Percentiles rank a stretch among this genome's conserved stretches.
Conservation (phyloP, 2,329 filamentous ascomycete species). For the Diatrype stigma region DNA sequence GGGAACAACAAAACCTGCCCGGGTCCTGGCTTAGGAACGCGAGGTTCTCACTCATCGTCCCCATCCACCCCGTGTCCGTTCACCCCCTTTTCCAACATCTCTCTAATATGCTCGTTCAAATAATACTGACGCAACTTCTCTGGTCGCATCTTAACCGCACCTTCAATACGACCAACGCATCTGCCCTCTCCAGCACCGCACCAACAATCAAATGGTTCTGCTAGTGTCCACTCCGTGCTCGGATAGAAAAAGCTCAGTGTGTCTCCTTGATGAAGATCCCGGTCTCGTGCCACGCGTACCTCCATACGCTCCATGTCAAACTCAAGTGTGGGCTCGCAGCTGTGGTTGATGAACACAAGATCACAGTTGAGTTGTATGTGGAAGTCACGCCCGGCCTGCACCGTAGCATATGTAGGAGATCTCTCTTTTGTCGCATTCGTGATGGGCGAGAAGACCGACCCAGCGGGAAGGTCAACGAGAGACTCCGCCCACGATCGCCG, state of each 20-base stretch:
- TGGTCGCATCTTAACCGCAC: conserved; percentile 56
- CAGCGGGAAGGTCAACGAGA: background rate
- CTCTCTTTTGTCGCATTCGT: background rate
- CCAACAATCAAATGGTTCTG: conserved; percentile 64
- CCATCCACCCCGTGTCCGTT: too few relatives aligned
- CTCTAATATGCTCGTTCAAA: conserved; percentile 58
- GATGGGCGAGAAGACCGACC: background rate
- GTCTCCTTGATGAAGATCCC: background rate
- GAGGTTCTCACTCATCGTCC: too few relatives aligned
- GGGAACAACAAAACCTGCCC: too few relatives aligned
- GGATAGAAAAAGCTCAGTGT: conserved; percentile 63
- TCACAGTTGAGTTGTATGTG: conserved; percentile 64
- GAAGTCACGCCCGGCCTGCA: conserved; percentile 52
- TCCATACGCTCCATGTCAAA: conserved; percentile 15
- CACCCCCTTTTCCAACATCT: conserved; percentile 47
- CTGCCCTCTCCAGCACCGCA: conserved; percentile 47
- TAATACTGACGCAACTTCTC: conserved; percentile 54
- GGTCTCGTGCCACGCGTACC: background rate
- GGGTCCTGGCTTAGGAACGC: too few relatives aligned
- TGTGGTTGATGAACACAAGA: conserved; percentile 65
- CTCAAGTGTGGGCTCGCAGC: conserved; percentile 61
- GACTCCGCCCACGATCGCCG: background rate
- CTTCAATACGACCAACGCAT: conserved; percentile 60
- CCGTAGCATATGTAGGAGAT: conserved; percentile 57
- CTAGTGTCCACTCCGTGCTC: conserved; percentile 71